These are phyloP conservation scores for Aspergillus proliferans DNA, from an alignment of 2,329 filamentous ascomycete genomes.

Conservation along the genomic window DNA sequence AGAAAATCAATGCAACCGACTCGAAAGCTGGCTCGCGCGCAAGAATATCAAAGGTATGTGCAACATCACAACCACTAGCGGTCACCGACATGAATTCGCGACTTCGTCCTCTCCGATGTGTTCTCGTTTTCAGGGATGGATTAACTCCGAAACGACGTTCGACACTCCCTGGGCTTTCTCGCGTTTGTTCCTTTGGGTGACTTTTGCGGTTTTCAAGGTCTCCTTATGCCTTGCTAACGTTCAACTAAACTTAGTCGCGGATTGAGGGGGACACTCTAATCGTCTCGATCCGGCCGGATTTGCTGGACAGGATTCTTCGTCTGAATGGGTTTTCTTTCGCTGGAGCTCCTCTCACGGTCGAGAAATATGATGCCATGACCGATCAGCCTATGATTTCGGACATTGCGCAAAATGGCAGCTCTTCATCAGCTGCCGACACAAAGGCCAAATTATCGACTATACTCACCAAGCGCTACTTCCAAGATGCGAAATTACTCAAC, in stretches of 20 bases:
- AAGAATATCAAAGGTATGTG: slow-evolving; percentile 73
- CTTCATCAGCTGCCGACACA: slow-evolving; percentile 51
- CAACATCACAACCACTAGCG: slow-evolving; percentile 34
- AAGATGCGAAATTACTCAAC: slow-evolving; percentile 67
- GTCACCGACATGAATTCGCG: slow-evolving; percentile 35
- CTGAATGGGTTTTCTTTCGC: slow-evolving; percentile 66
- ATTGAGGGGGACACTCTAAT: slow-evolving; percentile 63
- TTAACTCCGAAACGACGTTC: slow-evolving; percentile 38
- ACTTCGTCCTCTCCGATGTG: slow-evolving; percentile 31
- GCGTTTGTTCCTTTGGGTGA: slow-evolving; percentile 32
- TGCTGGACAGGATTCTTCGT: slow-evolving; percentile 59
- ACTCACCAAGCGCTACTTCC: slow-evolving; percentile 67
- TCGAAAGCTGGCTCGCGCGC: slow-evolving; percentile 48
- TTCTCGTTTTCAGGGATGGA: slow-evolving; percentile 38
- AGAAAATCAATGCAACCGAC: slow-evolving; percentile 56
- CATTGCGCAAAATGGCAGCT: slow-evolving; percentile 28
- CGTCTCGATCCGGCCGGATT: slow-evolving; percentile 59
- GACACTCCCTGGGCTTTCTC: slow-evolving; percentile 24
- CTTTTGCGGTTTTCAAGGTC: slow-evolving; percentile 35
- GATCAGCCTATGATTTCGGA: slow-evolving; percentile 17
- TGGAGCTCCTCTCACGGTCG: slow-evolving; percentile 52
- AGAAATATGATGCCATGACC: slow-evolving; percentile 40
- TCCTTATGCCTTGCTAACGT: slow-evolving; percentile 59
- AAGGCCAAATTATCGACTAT: slow-evolving; percentile 64
- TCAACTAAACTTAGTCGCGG: slow-evolving; percentile 57